A percentile compares a stretch with the other conserved stretches of the same genome.
phyloP scores from a whole-genome alignment of 108 stramenopile genomes.

The Epithemia pelagica region DNA sequence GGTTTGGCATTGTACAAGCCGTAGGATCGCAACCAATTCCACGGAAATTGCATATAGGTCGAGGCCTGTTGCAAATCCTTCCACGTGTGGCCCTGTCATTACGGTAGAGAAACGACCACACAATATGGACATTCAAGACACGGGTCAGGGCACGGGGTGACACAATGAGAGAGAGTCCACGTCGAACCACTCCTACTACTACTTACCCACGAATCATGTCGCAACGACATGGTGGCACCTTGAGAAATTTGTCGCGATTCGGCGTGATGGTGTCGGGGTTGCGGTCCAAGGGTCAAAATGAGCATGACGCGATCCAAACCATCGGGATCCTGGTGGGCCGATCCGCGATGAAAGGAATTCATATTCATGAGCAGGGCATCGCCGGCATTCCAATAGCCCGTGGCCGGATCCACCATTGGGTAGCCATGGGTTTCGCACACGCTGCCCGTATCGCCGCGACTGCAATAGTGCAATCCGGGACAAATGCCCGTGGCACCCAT shows the following conservation, averaged over 20 bases:
- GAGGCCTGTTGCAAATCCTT: conserved; percentile 35
- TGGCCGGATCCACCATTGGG: background rate
- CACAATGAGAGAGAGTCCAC: too few species aligned
- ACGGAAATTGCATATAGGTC: conserved; percentile 32
- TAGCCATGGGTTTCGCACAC: conserved; percentile 20
- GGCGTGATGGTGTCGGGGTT: conserved; percentile 23
- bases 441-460: conserved; percentile 3
- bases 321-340: conserved; percentile 37
- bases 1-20: conserved; percentile 41
- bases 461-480: conserved; percentile 54
- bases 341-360: conserved; percentile 45
- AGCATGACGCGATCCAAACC: conserved; percentile 44
- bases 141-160: too few species aligned
- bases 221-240: conserved; percentile 34
- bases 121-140: background rate
- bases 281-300: conserved; percentile 46
- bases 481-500: conserved; percentile 51
- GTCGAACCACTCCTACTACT: too few species aligned
- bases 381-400: conserved; percentile 31
- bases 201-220: conserved; percentile 42
- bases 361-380: conserved; percentile 49
- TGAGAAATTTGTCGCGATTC: conserved; percentile 23
- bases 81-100: conserved; percentile 34
- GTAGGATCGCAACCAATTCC: conserved; percentile 25
- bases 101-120: too few species aligned